Evolutionary conservation across 139 green algal species (phyloP), one percentile per base, ranked within the genome.

Genomic region (Picochlorum sp.): DNA sequence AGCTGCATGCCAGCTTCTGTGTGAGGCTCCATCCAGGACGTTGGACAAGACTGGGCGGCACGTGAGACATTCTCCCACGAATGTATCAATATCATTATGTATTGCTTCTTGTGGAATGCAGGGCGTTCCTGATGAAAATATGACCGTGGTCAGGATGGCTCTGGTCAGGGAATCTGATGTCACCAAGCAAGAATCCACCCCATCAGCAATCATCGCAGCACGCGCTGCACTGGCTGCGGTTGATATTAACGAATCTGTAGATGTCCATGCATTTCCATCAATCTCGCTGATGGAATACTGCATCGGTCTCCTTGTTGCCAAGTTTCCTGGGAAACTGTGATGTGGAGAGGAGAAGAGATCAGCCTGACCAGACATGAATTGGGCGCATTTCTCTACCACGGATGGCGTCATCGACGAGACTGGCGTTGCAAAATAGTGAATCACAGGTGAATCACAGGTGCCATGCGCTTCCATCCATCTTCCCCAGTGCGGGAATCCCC

Each of bases 401-500:
- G 47, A 24, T 11, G 34, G 34, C 34, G 16, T 54, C 47, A 54
- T 26, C 4, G 47, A 54, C 6, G 47, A 9, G 7, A 5, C 8
- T 54, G 47, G 47, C n/a, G 47, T 54, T 9, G n/a, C 18, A 21
- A 26, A 54, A 54, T 26, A 54, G 7, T 54, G 47, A 21, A 54
- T 20, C 11, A 54, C 16, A 9, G 18, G 18, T 1, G n/a, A 21
- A 20, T 54, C n/a, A 21, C 28, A 30, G 28, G 16, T 32, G 15
- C 57, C 56, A 62, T 82, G 78, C 51, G 64, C 61, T 64, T 86
- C 64, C 50, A 61, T 51, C 73, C 78, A 84, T 23, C 56, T 37
- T 30, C 68, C 80, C 69, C 71, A 80, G 71, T 86, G 80, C 0
- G 80, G 80, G 58, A 86, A 86, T 13, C 80, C 80, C 5, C 80